Percentiles rank a stretch among this genome's conserved stretches.
phyloP scores from a whole-genome alignment of 345 rosid species.

The Bruguiera parviflora region DNA sequence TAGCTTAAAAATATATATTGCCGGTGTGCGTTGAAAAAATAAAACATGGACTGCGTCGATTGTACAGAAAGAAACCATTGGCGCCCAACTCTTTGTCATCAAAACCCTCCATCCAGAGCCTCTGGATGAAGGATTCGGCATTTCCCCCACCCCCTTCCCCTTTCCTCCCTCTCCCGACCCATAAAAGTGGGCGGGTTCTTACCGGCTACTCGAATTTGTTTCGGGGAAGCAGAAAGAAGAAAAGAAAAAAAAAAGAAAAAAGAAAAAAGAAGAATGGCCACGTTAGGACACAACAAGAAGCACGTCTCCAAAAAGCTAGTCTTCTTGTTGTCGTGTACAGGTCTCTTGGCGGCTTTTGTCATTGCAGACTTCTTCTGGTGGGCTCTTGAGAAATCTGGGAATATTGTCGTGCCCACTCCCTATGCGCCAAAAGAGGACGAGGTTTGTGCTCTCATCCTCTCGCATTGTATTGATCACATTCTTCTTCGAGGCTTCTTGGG shows the following conservation, averaged over 20 bases:
- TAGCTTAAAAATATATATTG: no score
- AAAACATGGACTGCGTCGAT: not conserved
- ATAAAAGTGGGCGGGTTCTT: slow-evolving; percentile 12
- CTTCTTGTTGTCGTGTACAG: slow-evolving; percentile 27
- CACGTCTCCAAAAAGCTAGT: slow-evolving; percentile 31
- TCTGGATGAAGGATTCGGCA: not conserved
- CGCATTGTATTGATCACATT: not conserved
- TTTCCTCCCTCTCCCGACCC: not conserved
- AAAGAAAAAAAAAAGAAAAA: slow-evolving; percentile 17
- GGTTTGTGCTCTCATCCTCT: slow-evolving; percentile 21
- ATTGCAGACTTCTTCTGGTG: slow-evolving; percentile 38
- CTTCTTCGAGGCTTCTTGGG: not conserved
- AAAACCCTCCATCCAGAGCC: not conserved
- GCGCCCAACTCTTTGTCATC: slow-evolving; percentile 47
- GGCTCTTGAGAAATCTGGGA: slow-evolving; percentile 36
- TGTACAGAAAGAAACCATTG: slow-evolving; percentile 39
- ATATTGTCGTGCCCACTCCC: slow-evolving; percentile 22
- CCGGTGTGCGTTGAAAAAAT: not conserved
- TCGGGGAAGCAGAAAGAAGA: not conserved
- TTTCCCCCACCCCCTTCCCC: not conserved
- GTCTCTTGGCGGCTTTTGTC: slow-evolving; percentile 41
- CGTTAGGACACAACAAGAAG: slow-evolving; percentile 18
- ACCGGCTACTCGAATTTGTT: slow-evolving; percentile 8
- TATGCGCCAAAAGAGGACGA: slow-evolving; percentile 8
- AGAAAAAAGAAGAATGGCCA: slow-evolving; percentile 37